A percentile compares a stretch with the other conserved stretches of the same genome.
Conservation (phyloP, 176 grass and related monocot species). For the Oryza brachyantha region DNA sequence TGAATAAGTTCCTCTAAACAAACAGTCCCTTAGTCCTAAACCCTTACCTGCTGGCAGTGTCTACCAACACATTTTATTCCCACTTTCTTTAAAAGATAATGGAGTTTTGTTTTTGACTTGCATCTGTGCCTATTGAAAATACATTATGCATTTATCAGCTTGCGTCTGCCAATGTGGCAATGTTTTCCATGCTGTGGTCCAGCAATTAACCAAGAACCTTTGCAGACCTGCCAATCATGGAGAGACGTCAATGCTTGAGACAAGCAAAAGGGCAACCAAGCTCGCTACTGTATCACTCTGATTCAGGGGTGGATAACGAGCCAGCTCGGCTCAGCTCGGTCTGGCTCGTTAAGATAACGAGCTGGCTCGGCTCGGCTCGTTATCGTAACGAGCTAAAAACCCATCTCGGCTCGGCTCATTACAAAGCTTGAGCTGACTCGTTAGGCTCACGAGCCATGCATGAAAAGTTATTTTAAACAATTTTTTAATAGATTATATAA, state of each 20-base stretch:
- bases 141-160: not conserved
- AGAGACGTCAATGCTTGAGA: not conserved
- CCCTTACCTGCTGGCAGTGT: not conserved
- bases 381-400: too few species aligned
- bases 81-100: not conserved
- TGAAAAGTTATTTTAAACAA: too few species aligned
- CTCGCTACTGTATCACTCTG: not conserved
- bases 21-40: too few species aligned
- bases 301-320: too few species aligned
- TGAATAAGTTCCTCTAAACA: too few species aligned
- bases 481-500: too few species aligned
- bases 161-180: not conserved
- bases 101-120: not conserved
- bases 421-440: too few species aligned
- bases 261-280: not conserved
- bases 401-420: too few species aligned
- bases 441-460: too few species aligned
- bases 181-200: not conserved
- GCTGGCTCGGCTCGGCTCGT: too few species aligned
- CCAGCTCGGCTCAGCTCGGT: too few species aligned
- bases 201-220: not conserved
- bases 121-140: not conserved
- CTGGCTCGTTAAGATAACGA: too few species aligned
- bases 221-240: not conserved
- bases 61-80: not conserved